Percentiles rank a stretch among this genome's conserved stretches.
phyloP scores from a whole-genome alignment of 2,329 filamentous ascomycete genomes.

The Tolypocladium ovalisporum region DNA sequence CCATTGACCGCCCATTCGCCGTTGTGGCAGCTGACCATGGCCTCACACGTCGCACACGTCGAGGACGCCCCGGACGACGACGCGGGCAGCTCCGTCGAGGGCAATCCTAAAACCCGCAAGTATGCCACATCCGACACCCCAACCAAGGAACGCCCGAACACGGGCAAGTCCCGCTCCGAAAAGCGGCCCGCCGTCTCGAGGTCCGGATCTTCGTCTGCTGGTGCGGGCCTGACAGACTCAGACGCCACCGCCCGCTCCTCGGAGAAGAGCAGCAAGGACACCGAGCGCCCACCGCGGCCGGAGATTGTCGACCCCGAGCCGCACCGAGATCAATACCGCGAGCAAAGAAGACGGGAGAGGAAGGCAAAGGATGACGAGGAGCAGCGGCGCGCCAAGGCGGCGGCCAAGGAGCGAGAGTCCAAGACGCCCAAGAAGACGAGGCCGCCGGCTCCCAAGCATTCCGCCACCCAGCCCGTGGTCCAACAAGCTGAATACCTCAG shows the following conservation, averaged over 20 bases:
- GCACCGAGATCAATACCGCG: conserved; percentile 14
- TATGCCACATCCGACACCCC: conserved; percentile 39
- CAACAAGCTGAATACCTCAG: conserved; percentile 17
- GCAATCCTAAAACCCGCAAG: conserved; percentile 24
- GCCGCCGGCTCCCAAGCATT: conserved; percentile 18
- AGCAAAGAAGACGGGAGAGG: conserved; percentile 16
- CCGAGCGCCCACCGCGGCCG: conserved; percentile 9
- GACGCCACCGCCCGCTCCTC: conserved; percentile 30
- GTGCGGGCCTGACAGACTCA: conserved; percentile 26
- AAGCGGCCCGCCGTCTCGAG: conserved; percentile 19
- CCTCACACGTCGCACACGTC: conserved; percentile 29
- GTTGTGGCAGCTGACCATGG: conserved; percentile 22
- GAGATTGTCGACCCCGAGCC: conserved; percentile 10
- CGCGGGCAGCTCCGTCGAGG: conserved; percentile 29
- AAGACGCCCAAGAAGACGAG: conserved; percentile 16
- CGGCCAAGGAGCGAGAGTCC: conserved; percentile 11
- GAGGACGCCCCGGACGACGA: conserved; percentile 42
- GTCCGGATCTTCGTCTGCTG: conserved; percentile 24
- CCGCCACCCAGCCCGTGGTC: conserved; percentile 20
- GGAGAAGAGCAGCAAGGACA: conserved; percentile 15
- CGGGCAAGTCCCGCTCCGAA: conserved; percentile 34
- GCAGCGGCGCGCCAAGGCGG: conserved; percentile 3
- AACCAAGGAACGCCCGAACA: conserved; percentile 40
- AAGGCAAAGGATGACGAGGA: conserved; percentile 13
- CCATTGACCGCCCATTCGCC: neutral